Percentiles rank a stretch among this genome's conserved stretches.
phyloP scores from a whole-genome alignment of 768 basidiomycete species.

The Boletus insuetus region DNA sequence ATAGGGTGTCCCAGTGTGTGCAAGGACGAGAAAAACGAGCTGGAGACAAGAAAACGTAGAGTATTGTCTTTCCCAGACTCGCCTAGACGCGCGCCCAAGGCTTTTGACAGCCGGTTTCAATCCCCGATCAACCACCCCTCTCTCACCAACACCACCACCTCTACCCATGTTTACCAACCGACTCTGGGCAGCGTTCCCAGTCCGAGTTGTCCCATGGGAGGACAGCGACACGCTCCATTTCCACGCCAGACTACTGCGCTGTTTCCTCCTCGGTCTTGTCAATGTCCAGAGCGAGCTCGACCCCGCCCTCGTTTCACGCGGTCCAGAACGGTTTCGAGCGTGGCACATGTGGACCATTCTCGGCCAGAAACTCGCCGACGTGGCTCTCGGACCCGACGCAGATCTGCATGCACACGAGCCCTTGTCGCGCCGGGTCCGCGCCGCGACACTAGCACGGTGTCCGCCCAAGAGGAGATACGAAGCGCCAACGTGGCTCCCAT shows the following conservation, averaged over 20 bases:
- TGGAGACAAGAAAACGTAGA: too few species aligned
- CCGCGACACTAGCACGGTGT: not conserved
- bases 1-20: too few species aligned
- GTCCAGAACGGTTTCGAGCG: not conserved
- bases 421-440: not conserved
- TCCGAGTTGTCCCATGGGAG: slow-evolving; percentile 6
- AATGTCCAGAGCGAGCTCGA: not conserved
- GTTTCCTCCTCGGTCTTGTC: slow-evolving; percentile 4
- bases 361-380: not conserved
- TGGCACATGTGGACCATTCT: not conserved
- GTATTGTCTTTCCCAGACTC: too few species aligned
- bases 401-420: not conserved
- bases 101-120: not conserved
- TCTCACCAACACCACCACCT: not conserved
- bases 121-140: not conserved
- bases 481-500: not conserved
- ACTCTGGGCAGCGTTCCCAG: not conserved
- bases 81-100: too few species aligned
- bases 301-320: not conserved
- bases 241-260: slow-evolving; percentile 14
- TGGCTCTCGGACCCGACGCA: not conserved
- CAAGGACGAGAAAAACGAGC: too few species aligned
- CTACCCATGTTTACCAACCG: not conserved
- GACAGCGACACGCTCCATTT: slow-evolving; percentile 8
- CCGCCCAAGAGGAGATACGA: slow-evolving; percentile 14